Percentiles rank a stretch among this genome's conserved stretches.
phyloP scores from a whole-genome alignment of 1,284 basidiomycete species.

The Pisolithus thermaeus region DNA sequence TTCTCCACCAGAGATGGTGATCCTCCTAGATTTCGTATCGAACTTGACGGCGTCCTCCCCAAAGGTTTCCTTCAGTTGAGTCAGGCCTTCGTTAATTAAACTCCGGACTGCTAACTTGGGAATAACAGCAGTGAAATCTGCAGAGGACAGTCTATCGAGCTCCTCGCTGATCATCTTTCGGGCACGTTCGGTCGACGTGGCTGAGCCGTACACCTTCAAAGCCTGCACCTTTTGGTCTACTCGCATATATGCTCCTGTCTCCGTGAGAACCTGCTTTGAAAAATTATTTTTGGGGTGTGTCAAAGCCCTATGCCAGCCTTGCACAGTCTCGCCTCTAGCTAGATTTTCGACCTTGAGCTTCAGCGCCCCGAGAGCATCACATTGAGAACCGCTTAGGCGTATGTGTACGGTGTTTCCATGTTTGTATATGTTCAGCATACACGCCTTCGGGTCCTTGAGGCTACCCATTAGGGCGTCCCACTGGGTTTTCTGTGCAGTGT shows the following conservation, averaged over 20 bases:
- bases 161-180: conserved; percentile 37
- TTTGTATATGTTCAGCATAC: conserved; percentile 21
- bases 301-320: conserved; percentile 45
- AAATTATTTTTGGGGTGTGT: conserved; percentile 26
- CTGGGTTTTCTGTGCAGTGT: conserved; percentile 40
- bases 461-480: conserved; percentile 40
- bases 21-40: conserved; percentile 28
- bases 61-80: conserved; percentile 40
- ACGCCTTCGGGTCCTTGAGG: conserved; percentile 28
- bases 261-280: conserved; percentile 27
- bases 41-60: conserved; percentile 47
- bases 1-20: conserved; percentile 45
- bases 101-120: conserved; percentile 36
- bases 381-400: conserved; percentile 31
- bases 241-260: conserved; percentile 37
- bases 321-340: conserved; percentile 42
- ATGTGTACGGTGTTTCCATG: conserved; percentile 18
- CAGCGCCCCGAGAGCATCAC: conserved; percentile 45
- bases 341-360: conserved; percentile 56
- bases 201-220: conserved; percentile 39
- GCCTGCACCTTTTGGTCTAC: conserved; percentile 36
- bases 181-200: conserved; percentile 31
- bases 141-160: conserved; percentile 35
- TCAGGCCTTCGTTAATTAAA: conserved; percentile 39
- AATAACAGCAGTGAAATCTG: conserved; percentile 35